Base-by-base conservation (phyloP, 495 filamentous ascomycete species). In the Massariosphaeria phaeospora region DNA sequence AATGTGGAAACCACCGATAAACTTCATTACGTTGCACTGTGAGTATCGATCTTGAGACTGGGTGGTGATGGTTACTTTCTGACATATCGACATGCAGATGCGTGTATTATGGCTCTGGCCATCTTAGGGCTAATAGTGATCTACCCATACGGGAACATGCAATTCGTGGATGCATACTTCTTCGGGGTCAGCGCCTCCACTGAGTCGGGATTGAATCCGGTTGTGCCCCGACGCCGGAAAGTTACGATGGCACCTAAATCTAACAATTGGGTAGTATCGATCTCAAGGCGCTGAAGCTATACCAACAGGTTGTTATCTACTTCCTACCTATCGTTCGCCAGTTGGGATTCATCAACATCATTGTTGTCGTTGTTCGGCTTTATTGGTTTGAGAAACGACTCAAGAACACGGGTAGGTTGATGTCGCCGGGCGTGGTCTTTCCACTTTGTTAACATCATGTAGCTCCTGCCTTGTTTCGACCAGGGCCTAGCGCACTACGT, bases 151-250 rank as follows among this genome's bases (percentile, higher is more conserved):
- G 72, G 72, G 25, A 75, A 74, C 48, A 27, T 75, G 20, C 59
- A 55, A 26, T 68, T 69, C 0, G 56, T 72, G 20, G 73, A 75
- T 59, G 68, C 72, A 17, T 75, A 67, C 59, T 74, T 74, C 47
- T 74, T 75, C 17, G 72, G 73, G 8, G 71, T 65, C 38, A 73
- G 71, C 43, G 54, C 71, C 9, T 68, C 72, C 8, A 73, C 73
- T 2, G 68, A 68, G 45, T 73, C 72, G 6, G 73, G 73, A 0
- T 52, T 75, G 6, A 75, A 74, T 48, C 67, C 70, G 71, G 74
- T 10, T 39, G 69, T 33, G 29, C 29, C 29, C 7, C 7, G 13
- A 33, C 29, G 29, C 29, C 29, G 13, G 13, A 13, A 33, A 33
- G 13, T 33, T 7, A 33, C 7, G 7, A 7, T 7, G 13, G 7